These are phyloP conservation scores for Lentinula detonsa DNA, from an alignment of 768 basidiomycete genomes.

Conservation along the genomic window DNA sequence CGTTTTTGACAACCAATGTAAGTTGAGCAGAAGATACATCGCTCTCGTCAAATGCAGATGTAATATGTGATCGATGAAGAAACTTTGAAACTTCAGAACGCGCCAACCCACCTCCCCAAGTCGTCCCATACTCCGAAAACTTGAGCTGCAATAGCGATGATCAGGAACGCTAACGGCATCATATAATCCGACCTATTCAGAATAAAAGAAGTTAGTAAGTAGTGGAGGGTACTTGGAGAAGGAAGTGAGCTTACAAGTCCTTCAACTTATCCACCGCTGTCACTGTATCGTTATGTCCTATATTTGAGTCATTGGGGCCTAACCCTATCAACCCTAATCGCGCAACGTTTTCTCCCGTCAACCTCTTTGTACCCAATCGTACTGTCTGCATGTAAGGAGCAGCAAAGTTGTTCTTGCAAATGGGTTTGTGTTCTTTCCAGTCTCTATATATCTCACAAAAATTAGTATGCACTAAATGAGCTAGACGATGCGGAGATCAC, in stretches of 20 bases:
- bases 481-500: neutral
- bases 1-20: no score
- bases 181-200: neutral
- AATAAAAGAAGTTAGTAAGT: no score
- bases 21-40: no score
- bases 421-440: constrained; percentile 3
- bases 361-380: neutral
- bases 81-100: neutral
- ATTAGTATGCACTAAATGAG: neutral
- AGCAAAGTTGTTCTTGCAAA: neutral
- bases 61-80: neutral
- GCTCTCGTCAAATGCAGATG: neutral
- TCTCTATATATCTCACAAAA: neutral
- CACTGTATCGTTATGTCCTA: neutral
- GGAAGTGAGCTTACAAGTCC: neutral
- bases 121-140: neutral
- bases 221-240: no score
- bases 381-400: neutral
- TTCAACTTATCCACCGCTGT: neutral
- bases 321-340: neutral
- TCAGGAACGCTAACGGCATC: neutral
- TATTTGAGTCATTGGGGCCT: neutral
- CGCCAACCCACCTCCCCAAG: neutral
- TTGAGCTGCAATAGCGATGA: neutral
- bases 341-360: neutral